Conservation (phyloP, 1,284 basidiomycete genomes). For the Ceratobasidium sp. region DNA sequence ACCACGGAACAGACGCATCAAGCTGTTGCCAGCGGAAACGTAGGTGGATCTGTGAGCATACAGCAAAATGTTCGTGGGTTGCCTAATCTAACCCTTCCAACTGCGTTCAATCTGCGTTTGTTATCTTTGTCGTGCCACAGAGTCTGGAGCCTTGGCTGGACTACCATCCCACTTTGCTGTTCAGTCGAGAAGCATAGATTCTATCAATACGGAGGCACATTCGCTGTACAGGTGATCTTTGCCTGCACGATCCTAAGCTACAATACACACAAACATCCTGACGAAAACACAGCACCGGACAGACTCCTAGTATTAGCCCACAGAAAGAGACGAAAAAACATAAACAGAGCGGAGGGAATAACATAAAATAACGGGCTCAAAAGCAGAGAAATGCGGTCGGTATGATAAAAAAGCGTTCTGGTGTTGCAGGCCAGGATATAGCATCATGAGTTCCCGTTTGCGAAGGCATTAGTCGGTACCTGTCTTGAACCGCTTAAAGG, state of each 20-base stretch:
- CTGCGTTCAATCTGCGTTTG: conserved; percentile 15
- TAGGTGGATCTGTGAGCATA: background rate
- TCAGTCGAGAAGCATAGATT: background rate
- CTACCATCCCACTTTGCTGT: background rate
- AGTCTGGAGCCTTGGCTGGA: background rate
- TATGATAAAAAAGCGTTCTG: conserved; percentile 36
- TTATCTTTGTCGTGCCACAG: background rate
- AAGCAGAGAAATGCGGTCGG: conserved; percentile 25
- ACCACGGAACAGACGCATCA: background rate
- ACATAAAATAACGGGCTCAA: conserved; percentile 24
- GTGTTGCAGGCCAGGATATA: background rate
- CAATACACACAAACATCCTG: background rate
- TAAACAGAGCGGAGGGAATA: conserved; percentile 17
- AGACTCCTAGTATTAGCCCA: conserved; percentile 18
- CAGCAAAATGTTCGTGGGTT: background rate
- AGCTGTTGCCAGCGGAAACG: background rate
- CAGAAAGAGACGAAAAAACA: conserved; percentile 5
- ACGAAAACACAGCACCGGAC: background rate
- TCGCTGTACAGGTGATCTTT: background rate
- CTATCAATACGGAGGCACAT: background rate
- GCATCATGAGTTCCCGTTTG: background rate
- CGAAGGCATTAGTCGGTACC: conserved; percentile 16
- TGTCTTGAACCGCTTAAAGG: conserved; percentile 16
- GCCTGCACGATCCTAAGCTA: background rate
- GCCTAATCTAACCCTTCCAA: conserved; percentile 16